A percentile compares a stretch with the other conserved stretches of the same genome.
These are phyloP conservation scores for Nemania bipapillata DNA, from an alignment of 2,329 filamentous ascomycete genomes.

Conservation along the genomic window DNA sequence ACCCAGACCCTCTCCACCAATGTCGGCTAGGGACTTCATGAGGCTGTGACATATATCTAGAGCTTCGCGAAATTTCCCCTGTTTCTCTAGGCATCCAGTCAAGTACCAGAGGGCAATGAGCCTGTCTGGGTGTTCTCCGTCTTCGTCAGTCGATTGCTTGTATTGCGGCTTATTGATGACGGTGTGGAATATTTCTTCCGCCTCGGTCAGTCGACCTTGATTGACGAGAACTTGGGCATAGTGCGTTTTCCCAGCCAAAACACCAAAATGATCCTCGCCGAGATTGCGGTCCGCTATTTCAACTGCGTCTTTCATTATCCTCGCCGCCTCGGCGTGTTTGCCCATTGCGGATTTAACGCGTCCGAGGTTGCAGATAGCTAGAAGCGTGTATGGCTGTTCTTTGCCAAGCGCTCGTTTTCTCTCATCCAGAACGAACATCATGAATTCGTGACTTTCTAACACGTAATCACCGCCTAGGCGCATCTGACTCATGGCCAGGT, in stretches of 20 bases:
- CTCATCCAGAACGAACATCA: no score
- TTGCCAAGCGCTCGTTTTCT: neutral
- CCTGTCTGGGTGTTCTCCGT: conserved; percentile 9
- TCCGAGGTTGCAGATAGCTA: neutral
- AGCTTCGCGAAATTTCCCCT: neutral
- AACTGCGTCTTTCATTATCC: neutral
- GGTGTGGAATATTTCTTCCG: neutral
- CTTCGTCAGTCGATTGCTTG: neutral
- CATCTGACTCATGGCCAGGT: no score
- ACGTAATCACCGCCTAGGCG: no score
- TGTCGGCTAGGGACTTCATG: neutral
- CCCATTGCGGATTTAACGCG: neutral
- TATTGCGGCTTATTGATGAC: neutral
- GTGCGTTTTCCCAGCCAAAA: conserved; percentile 3
- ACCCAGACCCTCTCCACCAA: conserved; percentile 5
- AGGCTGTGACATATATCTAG: neutral
- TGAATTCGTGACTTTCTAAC: no score
- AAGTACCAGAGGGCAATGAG: neutral
- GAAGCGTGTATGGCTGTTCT: conserved; percentile 1
- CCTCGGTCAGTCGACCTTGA: neutral
- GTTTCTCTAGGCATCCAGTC: neutral
- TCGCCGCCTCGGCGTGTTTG: neutral
- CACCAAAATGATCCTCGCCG: neutral
- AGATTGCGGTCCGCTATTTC: conserved; percentile 7
- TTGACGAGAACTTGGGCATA: conserved; percentile 1